Evolutionary conservation across 352 stramenopile species (phyloP).

Genomic region (Phytophthora citricola): DNA sequence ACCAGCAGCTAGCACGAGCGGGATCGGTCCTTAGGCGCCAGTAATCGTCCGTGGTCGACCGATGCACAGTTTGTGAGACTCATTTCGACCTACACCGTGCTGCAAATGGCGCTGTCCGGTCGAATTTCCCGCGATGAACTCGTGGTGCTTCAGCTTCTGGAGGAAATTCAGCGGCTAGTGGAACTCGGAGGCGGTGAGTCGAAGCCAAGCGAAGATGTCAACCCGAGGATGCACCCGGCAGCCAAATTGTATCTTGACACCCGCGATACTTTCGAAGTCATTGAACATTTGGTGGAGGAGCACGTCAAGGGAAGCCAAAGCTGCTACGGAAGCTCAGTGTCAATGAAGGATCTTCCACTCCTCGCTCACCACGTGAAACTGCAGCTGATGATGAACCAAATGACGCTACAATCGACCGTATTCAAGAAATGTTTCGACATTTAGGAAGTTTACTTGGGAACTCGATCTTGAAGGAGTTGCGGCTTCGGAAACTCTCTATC

Average conservation of each 20-base stretch:
- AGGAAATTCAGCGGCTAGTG: slow-evolving; percentile 66
- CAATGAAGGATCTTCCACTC: not conserved
- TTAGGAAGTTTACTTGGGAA: slow-evolving; percentile 56
- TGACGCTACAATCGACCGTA: slow-evolving; percentile 59
- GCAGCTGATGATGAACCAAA: slow-evolving; percentile 25
- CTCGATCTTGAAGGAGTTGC: slow-evolving; percentile 60
- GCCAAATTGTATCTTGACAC: slow-evolving; percentile 82
- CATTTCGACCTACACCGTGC: slow-evolving; percentile 18
- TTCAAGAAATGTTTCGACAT: slow-evolving; percentile 77
- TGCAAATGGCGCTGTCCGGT: slow-evolving; percentile 16
- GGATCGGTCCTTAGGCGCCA: not conserved
- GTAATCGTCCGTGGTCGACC: slow-evolving; percentile 1
- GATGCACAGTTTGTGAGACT: slow-evolving; percentile 24
- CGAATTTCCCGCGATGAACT: slow-evolving; percentile 44
- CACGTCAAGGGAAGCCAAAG: slow-evolving; percentile 49
- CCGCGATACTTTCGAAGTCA: slow-evolving; percentile 73
- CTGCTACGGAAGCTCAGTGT: slow-evolving; percentile 64
- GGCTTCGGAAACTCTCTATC: slow-evolving; percentile 61
- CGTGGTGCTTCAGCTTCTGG: slow-evolving; percentile 76
- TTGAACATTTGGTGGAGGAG: slow-evolving; percentile 64
- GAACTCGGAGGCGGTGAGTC: slow-evolving; percentile 25
- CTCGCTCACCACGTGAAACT: not conserved
- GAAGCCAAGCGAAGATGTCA: slow-evolving; percentile 27
- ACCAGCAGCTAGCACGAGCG: not conserved
- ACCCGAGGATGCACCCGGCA: slow-evolving; percentile 56